These are phyloP conservation scores for Phytophthora boehmeriae DNA, from an alignment of 352 stramenopile genomes.

Conservation along the genomic window DNA sequence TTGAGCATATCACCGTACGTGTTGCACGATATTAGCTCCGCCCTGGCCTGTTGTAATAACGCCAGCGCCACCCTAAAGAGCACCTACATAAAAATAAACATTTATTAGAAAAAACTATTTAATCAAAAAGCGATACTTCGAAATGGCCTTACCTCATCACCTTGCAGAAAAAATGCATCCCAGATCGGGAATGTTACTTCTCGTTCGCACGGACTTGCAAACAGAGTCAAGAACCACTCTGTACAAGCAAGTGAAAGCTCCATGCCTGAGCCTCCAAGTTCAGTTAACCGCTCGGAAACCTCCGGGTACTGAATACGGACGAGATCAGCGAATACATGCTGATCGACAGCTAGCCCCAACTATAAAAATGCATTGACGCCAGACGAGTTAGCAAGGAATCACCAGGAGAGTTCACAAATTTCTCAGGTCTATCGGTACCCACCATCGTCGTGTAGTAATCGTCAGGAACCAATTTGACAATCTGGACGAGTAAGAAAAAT, in stretches of 20 bases:
- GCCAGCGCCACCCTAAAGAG: slow-evolving; percentile 81
- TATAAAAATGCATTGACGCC: slow-evolving; percentile 21
- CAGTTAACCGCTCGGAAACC: slow-evolving; percentile 62
- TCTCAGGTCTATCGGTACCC: slow-evolving; percentile 13
- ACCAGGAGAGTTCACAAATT: slow-evolving; percentile 2
- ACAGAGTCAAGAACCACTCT: slow-evolving; percentile 90
- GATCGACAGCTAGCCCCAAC: slow-evolving; percentile 85
- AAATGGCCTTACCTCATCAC: slow-evolving; percentile 63
- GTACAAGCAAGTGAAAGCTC: slow-evolving; percentile 87
- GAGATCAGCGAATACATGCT: slow-evolving; percentile 88
- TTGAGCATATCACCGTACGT: slow-evolving; percentile 84
- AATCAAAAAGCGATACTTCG: not conserved
- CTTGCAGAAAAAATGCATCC: slow-evolving; percentile 85
- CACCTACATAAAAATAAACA: slow-evolving; percentile 40
- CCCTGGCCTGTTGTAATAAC: slow-evolving; percentile 71
- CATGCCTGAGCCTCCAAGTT: slow-evolving; percentile 82
- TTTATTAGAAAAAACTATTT: not conserved
- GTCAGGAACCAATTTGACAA: slow-evolving; percentile 79
- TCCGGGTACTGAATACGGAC: slow-evolving; percentile 79
- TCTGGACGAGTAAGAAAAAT: slow-evolving; percentile 85
- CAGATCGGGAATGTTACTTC: slow-evolving; percentile 83
- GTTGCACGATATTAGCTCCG: slow-evolving; percentile 58
- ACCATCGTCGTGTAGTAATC: slow-evolving; percentile 92
- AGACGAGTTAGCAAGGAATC: not conserved
- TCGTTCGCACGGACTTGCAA: slow-evolving; percentile 78